Conservation (phyloP, 2,329 filamentous ascomycete genomes). For the Colletotrichum tropicale region DNA sequence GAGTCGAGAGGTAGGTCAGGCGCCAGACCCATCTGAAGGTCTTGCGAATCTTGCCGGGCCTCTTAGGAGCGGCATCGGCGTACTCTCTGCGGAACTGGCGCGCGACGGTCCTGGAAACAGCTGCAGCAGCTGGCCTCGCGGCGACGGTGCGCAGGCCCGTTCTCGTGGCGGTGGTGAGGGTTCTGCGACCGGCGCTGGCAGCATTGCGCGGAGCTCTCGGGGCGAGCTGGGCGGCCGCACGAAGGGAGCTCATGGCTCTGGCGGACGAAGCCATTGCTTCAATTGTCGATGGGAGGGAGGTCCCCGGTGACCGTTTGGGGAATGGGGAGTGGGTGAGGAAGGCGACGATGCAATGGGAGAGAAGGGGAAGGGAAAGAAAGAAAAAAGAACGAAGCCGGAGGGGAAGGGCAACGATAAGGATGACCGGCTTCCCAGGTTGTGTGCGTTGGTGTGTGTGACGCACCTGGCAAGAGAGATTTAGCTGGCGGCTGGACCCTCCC, state of each 20-base stretch:
- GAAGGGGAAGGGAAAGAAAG: not conserved
- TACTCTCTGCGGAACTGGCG: slow-evolving; percentile 50
- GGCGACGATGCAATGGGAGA: slow-evolving; percentile 2
- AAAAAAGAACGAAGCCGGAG: not conserved
- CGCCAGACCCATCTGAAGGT: slow-evolving; percentile 84
- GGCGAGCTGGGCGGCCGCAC: slow-evolving; percentile 26
- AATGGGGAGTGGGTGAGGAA: slow-evolving; percentile 4
- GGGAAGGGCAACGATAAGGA: slow-evolving; percentile 21
- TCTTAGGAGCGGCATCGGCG: slow-evolving; percentile 55
- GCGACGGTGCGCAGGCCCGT: slow-evolving; percentile 6
- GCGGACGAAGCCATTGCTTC: slow-evolving; percentile 50
- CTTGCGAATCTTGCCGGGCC: slow-evolving; percentile 65
- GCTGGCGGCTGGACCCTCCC: slow-evolving; percentile 17
- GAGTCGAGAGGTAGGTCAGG: slow-evolving; percentile 74
- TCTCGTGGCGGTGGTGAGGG: slow-evolving; percentile 36
- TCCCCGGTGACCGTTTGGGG: slow-evolving; percentile 1
- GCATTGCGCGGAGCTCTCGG: slow-evolving; percentile 25
- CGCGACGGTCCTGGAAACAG: slow-evolving; percentile 26
- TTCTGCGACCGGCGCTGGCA: slow-evolving; percentile 31
- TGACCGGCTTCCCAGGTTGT: not conserved
- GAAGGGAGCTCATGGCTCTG: slow-evolving; percentile 43
- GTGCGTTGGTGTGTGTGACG: slow-evolving; percentile 10
- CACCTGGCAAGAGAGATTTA: slow-evolving; percentile 12
- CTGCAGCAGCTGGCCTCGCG: slow-evolving; percentile 9
- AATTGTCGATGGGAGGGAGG: slow-evolving; percentile 21